These are phyloP conservation scores for Trypanosoma cruzi DNA, from an alignment of 208 protist genomes.

Conservation along the genomic window DNA sequence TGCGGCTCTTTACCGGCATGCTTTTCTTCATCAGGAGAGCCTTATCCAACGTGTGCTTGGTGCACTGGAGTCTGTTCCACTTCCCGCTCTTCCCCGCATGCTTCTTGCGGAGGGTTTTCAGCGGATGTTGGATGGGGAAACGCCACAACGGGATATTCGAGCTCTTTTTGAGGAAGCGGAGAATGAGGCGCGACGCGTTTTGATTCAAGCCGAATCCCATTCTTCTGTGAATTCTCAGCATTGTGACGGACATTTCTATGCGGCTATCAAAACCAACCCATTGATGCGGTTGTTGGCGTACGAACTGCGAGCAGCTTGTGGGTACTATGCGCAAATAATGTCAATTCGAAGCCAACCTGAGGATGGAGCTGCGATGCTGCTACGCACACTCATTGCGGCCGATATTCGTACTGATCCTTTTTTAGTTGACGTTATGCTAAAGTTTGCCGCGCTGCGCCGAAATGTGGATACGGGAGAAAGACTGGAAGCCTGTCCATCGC, in stretches of 20 bases:
- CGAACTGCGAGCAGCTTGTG: slow-evolving; percentile 70
- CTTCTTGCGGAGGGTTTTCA: slow-evolving; percentile 87
- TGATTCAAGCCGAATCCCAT: slow-evolving; percentile 42
- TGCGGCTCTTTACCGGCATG: slow-evolving; percentile 64
- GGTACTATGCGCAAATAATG: slow-evolving; percentile 68
- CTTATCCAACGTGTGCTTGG: slow-evolving; percentile 63
- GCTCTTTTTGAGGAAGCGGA: slow-evolving; percentile 78
- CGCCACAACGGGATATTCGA: slow-evolving; percentile 76
- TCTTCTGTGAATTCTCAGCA: background rate
- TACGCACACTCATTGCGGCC: slow-evolving; percentile 70
- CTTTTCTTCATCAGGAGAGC: slow-evolving; percentile 65
- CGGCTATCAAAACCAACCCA: slow-evolving; percentile 52
- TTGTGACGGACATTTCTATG: slow-evolving; percentile 31
- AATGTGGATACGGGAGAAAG: slow-evolving; percentile 50
- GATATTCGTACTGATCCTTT: slow-evolving; percentile 71
- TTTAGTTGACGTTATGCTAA: slow-evolving; percentile 44
- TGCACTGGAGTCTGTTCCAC: slow-evolving; percentile 65
- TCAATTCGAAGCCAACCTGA: slow-evolving; percentile 51
- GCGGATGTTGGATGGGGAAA: slow-evolving; percentile 62
- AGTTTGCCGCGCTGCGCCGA: slow-evolving; percentile 51
- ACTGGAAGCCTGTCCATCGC: slow-evolving; percentile 10
- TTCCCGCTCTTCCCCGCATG: slow-evolving; percentile 77
- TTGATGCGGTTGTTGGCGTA: slow-evolving; percentile 66
- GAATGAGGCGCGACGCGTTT: slow-evolving; percentile 50
- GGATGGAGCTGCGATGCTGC: slow-evolving; percentile 40